These are phyloP conservation scores for Populus davidiana DNA, from an alignment of 345 rosid species.

Conservation along the genomic window DNA sequence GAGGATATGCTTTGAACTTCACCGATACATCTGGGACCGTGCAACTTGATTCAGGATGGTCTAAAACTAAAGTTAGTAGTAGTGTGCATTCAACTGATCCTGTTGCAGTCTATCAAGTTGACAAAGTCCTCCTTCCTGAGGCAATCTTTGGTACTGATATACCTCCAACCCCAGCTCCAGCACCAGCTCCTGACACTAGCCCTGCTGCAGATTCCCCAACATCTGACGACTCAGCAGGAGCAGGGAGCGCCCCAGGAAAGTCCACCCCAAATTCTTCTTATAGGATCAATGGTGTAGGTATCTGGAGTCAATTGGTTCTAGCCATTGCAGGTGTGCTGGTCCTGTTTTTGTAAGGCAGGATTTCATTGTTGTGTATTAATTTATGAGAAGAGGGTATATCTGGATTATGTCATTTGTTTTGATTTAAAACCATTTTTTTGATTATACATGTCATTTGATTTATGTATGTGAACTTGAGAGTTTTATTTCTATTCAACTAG, in stretches of 20 bases:
- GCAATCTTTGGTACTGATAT: slow-evolving; percentile 88
- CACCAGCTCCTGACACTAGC: slow-evolving; percentile 66
- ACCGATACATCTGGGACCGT: slow-evolving; percentile 63
- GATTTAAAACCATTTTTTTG: slow-evolving; percentile 17
- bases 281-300: slow-evolving; percentile 24
- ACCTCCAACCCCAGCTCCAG: slow-evolving; percentile 84
- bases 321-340: slow-evolving; percentile 43
- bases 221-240: slow-evolving; percentile 28
- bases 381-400: slow-evolving; percentile 7
- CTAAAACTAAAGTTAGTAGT: slow-evolving; percentile 68
- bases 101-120: slow-evolving; percentile 79
- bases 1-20: slow-evolving; percentile 59
- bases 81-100: slow-evolving; percentile 75
- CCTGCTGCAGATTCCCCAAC: slow-evolving; percentile 69
- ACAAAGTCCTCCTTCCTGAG: slow-evolving; percentile 72
- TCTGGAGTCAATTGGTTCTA: slow-evolving; percentile 39
- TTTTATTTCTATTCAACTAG: background rate
- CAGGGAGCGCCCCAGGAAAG: slow-evolving; percentile 16
- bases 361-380: background rate
- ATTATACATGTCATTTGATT: slow-evolving; percentile 9
- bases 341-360: slow-evolving; percentile 44
- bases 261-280: slow-evolving; percentile 39
- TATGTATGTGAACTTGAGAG: slow-evolving; percentile 1
- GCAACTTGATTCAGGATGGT: slow-evolving; percentile 68
- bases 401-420: slow-evolving; percentile 9